Conservation (phyloP, 176 grass and related monocot species). For the Bolboschoenus planiculmis region DNA sequence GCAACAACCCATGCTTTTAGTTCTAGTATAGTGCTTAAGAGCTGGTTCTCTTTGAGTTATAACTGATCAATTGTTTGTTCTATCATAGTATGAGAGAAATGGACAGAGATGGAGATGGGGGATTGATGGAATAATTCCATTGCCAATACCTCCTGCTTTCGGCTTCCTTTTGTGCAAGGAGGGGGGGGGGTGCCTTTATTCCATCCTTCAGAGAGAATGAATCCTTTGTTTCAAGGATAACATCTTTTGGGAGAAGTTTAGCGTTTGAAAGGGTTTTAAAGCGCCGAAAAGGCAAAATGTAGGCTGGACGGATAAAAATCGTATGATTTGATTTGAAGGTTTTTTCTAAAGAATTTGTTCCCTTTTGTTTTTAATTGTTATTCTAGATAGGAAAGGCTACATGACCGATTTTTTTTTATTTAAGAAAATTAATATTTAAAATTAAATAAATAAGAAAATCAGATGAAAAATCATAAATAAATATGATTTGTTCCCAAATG, state of each 20-base stretch:
- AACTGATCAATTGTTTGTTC: neutral
- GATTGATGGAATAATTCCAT: slow-evolving; percentile 36
- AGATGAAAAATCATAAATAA: no score
- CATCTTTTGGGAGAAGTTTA: slow-evolving; percentile 24
- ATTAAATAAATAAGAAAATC: no score
- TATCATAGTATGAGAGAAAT: slow-evolving; percentile 7
- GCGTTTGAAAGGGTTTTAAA: slow-evolving; percentile 18
- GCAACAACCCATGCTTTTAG: slow-evolving; percentile 49
- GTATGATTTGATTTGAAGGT: neutral
- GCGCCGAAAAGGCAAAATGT: neutral
- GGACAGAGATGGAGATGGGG: neutral
- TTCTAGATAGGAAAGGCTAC: neutral
- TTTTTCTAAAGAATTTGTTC: neutral
- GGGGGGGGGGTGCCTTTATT: slow-evolving; percentile 61
- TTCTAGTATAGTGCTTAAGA: neutral
- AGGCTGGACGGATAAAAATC: neutral
- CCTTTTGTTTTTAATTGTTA: neutral
- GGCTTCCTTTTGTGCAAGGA: slow-evolving; percentile 27
- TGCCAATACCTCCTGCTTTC: slow-evolving; percentile 26
- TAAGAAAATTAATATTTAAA: no score
- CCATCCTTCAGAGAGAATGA: slow-evolving; percentile 42
- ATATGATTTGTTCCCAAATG: no score
- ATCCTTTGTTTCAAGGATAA: slow-evolving; percentile 18
- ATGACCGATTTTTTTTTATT: no score
- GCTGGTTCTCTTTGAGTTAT: neutral